Conservation (phyloP, 140 eudicot genomes). For the Stevia rebaudiana region DNA sequence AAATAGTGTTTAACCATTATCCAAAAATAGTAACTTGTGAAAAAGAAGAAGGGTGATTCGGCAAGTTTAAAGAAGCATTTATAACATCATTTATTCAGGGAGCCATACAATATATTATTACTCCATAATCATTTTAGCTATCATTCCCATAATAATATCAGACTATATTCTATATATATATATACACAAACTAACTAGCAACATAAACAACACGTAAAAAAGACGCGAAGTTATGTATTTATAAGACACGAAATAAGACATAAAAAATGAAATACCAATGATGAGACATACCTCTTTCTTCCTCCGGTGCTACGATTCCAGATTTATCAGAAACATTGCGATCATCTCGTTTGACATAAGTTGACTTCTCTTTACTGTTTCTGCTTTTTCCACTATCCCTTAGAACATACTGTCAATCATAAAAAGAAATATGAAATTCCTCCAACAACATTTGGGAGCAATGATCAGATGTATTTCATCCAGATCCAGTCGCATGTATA, state of each 20-base stretch:
- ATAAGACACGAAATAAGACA: too few relatives aligned
- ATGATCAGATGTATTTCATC: background rate
- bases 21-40: background rate
- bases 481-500: slow-evolving; percentile 3
- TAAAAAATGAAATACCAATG: background rate
- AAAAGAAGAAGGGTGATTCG: background rate
- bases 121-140: background rate
- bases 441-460: background rate
- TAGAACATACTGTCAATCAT: slow-evolving; percentile 54
- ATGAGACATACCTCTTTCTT: slow-evolving; percentile 45
- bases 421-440: background rate
- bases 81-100: background rate
- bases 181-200: background rate
- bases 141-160: background rate
- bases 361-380: slow-evolving; percentile 55
- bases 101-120: background rate
- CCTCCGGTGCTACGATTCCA: slow-evolving; percentile 40
- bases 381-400: slow-evolving; percentile 52
- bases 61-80: background rate
- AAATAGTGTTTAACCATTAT: background rate
- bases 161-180: too few relatives aligned
- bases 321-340: slow-evolving; percentile 42
- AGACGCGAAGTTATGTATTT: too few relatives aligned
- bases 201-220: too few relatives aligned
- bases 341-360: slow-evolving; percentile 49